Base-by-base conservation (phyloP, 257 asterid genomes). In the Solanum microdontum region DNA sequence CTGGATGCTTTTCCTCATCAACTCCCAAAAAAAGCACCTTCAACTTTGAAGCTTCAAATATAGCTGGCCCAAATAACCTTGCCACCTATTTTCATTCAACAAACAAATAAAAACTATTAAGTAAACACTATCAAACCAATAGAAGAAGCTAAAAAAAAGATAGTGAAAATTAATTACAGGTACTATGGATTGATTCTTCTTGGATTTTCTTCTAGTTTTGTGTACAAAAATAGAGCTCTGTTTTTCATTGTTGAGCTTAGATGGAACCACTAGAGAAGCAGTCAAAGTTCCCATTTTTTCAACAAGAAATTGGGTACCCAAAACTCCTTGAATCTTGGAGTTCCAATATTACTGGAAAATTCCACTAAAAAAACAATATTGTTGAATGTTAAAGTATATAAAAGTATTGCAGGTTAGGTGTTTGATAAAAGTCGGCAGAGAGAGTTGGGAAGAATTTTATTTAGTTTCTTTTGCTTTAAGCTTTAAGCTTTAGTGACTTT, bases 41-140 rank as follows among this genome's bases (percentile, higher is more conserved):
- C 80, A 95, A 88, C 89, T 94, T 95, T 70, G 98, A 92, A 37
- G 96, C 96, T 88, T 95, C 97, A 91, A 95, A 95, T 84, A 91
- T 94, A 2, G 98, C 96, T 2, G 98, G 99, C 86, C 99, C 99
- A 80, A 96, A 96, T 89, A 96, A 82, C 86, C 99, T 94, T 0
- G 98, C 96, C 83, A 95, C 97, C 99, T 96, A 91, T 28, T 51
- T 51, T 83, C 45, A 66, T 21, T 58, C 30, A 39, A 64, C 7
- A 9, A 40, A 43, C 33, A 30, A 68, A 28, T 17, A 37, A 73
- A 80, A 82, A 34, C 34, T 82, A 84, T 33, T 3, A 24, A 79
- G 33, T 12, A 14, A 26, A 68, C 36, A 6, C 7, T 28, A 26
- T 26, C 36, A 66, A 24, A 11, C 19, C 33, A 26, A 45, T 7